These are phyloP conservation scores for Candida pseudofarinosa DNA, from an alignment of 805 yeast species.

Conservation along the genomic window DNA sequence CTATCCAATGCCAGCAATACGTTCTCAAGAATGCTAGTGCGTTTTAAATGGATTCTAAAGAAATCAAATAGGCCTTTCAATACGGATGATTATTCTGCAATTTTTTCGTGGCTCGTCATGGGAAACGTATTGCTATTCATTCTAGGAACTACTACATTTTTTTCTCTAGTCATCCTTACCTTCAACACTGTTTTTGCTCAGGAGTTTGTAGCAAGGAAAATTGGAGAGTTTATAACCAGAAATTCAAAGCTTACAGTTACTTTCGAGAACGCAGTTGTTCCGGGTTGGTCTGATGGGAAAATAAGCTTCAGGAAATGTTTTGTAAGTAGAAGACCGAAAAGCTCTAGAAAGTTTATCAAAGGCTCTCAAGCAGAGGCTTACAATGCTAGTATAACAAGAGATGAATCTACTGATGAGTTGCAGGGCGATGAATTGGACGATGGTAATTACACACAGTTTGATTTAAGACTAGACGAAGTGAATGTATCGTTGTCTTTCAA, in stretches of 20 bases:
- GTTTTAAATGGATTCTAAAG: slow-evolving; percentile 70
- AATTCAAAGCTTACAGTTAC: slow-evolving; percentile 80
- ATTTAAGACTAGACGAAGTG: slow-evolving; percentile 81
- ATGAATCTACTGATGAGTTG: slow-evolving; percentile 4
- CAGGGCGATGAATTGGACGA: slow-evolving; percentile 51
- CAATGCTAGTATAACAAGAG: slow-evolving; percentile 42
- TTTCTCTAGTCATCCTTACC: slow-evolving; percentile 71
- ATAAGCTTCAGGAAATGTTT: slow-evolving; percentile 81
- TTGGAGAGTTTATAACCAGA: slow-evolving; percentile 80
- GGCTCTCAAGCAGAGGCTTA: slow-evolving; percentile 74
- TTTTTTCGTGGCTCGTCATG: slow-evolving; percentile 87
- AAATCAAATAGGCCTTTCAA: slow-evolving; percentile 79
- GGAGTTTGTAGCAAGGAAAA: slow-evolving; percentile 73
- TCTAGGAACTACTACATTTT: slow-evolving; percentile 89
- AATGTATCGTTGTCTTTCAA: slow-evolving; percentile 74
- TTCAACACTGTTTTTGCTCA: slow-evolving; percentile 85
- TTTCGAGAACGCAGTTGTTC: slow-evolving; percentile 91
- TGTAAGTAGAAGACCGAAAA: slow-evolving; percentile 78
- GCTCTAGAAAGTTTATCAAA: slow-evolving; percentile 50
- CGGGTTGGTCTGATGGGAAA: slow-evolving; percentile 87
- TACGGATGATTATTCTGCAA: slow-evolving; percentile 87
- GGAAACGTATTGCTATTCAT: slow-evolving; percentile 79
- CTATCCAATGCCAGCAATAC: slow-evolving; percentile 25
- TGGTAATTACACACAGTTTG: slow-evolving; percentile 96
- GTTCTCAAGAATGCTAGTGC: slow-evolving; percentile 26